phyloP scores from a whole-genome alignment of 768 basidiomycete species.

The Thelephora aurantiotincta region DNA sequence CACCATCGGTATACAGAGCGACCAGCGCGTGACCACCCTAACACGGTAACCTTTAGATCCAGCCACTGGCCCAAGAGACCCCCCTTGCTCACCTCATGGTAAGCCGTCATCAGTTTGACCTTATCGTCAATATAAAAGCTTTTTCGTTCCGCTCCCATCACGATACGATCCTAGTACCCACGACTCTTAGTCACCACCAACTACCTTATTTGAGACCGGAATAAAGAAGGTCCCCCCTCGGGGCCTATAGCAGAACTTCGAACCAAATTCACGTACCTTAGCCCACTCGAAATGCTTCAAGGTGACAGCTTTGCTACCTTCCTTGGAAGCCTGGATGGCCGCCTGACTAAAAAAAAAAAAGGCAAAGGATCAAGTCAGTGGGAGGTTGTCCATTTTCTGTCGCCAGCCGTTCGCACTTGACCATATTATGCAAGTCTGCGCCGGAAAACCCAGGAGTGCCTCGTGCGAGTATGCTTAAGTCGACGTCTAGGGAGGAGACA shows the following conservation, averaged over 20 bases:
- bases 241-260: background rate
- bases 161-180: slow-evolving; percentile 63
- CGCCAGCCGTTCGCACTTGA: slow-evolving; percentile 53
- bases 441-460: slow-evolving; percentile 96
- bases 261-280: slow-evolving; percentile 35
- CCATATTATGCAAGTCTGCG: slow-evolving; percentile 92
- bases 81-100: slow-evolving; percentile 63
- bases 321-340: slow-evolving; percentile 87
- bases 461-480: slow-evolving; percentile 78
- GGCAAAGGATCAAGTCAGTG: background rate
- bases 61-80: background rate
- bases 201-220: background rate
- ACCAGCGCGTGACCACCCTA: slow-evolving; percentile 91
- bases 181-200: background rate
- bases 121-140: slow-evolving; percentile 82
- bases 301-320: slow-evolving; percentile 56
- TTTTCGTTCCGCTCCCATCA: slow-evolving; percentile 94
- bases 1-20: slow-evolving; percentile 86
- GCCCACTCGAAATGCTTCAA: slow-evolving; percentile 96
- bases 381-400: background rate
- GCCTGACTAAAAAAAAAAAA: slow-evolving; percentile 41
- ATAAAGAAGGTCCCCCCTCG: no score
- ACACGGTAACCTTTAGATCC: slow-evolving; percentile 3
- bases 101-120: slow-evolving; percentile 81
- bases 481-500: slow-evolving; percentile 39